phyloP scores from a whole-genome alignment of 805 yeast species.

The Ogataea neopini region DNA sequence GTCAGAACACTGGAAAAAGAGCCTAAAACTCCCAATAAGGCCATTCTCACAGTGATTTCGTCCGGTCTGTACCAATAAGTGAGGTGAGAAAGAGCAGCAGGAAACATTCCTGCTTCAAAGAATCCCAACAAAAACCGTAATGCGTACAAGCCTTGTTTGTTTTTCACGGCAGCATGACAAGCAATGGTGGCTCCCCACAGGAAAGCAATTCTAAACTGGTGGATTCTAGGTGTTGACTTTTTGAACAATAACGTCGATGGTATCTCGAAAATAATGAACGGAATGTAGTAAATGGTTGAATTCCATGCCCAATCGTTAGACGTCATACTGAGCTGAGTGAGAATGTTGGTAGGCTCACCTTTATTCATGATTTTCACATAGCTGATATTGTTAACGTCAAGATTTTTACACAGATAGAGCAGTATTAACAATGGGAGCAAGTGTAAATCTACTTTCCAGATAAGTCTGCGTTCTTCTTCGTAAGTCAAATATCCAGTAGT shows the following conservation, averaged over 20 bases:
- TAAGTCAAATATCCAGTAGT: constrained; percentile 7
- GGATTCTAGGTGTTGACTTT: constrained; percentile 14
- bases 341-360: constrained; percentile 3
- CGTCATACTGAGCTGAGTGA: constrained; percentile 4
- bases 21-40: constrained; percentile 61
- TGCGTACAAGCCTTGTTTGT: constrained; percentile 45
- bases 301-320: constrained; percentile 9
- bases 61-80: constrained; percentile 57
- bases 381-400: constrained; percentile 9
- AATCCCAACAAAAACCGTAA: constrained; percentile 42
- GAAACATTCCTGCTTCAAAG: constrained; percentile 48
- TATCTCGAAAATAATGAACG: constrained; percentile 50
- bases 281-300: constrained; percentile 6
- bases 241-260: constrained; percentile 52
- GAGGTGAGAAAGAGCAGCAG: constrained; percentile 27
- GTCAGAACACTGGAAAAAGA: constrained; percentile 59
- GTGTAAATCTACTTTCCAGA: constrained; percentile 1
- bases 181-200: constrained; percentile 30
- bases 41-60: constrained; percentile 60
- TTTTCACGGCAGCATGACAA: constrained; percentile 31
- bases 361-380: constrained; percentile 9
- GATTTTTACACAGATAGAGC: constrained; percentile 9
- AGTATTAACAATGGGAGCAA: constrained; percentile 4
- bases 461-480: constrained; percentile 3
- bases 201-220: constrained; percentile 21